These are phyloP conservation scores for Hypoxylon rubiginosum DNA, from an alignment of 2,329 filamentous ascomycete species.

Conservation along the genomic window DNA sequence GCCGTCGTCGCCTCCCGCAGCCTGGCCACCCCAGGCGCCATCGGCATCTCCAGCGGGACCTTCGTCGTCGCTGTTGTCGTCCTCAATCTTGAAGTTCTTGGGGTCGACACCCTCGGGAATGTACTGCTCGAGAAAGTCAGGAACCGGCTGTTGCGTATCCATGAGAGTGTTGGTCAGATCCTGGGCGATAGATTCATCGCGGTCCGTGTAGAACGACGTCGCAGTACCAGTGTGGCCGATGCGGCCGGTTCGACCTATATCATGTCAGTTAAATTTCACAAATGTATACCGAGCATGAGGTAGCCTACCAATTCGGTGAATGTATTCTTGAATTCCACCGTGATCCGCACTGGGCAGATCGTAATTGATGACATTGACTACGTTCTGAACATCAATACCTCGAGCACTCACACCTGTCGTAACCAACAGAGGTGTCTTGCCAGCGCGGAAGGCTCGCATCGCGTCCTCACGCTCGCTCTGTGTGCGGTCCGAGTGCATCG, in stretches of 20 bases:
- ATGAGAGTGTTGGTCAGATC: slow-evolving; percentile 85
- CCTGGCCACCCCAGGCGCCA: slow-evolving; percentile 40
- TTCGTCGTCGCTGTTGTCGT: slow-evolving; percentile 66
- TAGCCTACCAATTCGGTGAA: slow-evolving; percentile 87
- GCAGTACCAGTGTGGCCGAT: slow-evolving; percentile 90
- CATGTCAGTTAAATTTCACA: slow-evolving; percentile 26
- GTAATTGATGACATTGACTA: slow-evolving; percentile 94
- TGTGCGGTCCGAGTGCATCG: slow-evolving; percentile 88
- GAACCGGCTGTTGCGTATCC: slow-evolving; percentile 82
- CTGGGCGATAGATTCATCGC: slow-evolving; percentile 78
- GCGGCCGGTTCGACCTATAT: slow-evolving; percentile 85
- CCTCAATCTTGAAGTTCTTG: slow-evolving; percentile 66
- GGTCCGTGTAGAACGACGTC: slow-evolving; percentile 88
- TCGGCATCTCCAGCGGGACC: slow-evolving; percentile 40
- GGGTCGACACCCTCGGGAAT: slow-evolving; percentile 68
- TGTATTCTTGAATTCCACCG: slow-evolving; percentile 94
- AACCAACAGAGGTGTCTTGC: slow-evolving; percentile 82
- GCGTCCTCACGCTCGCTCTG: slow-evolving; percentile 94
- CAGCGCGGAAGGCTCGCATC: slow-evolving; percentile 85
- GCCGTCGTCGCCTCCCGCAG: background rate
- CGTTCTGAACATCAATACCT: slow-evolving; percentile 88
- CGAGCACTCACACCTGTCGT: slow-evolving; percentile 89
- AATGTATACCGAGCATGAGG: background rate
- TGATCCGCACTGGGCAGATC: slow-evolving; percentile 81
- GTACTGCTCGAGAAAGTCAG: slow-evolving; percentile 81